These are phyloP conservation scores for Heterotrichella gracilis DNA, from an alignment of 352 stramenopile genomes.

Conservation along the genomic window DNA sequence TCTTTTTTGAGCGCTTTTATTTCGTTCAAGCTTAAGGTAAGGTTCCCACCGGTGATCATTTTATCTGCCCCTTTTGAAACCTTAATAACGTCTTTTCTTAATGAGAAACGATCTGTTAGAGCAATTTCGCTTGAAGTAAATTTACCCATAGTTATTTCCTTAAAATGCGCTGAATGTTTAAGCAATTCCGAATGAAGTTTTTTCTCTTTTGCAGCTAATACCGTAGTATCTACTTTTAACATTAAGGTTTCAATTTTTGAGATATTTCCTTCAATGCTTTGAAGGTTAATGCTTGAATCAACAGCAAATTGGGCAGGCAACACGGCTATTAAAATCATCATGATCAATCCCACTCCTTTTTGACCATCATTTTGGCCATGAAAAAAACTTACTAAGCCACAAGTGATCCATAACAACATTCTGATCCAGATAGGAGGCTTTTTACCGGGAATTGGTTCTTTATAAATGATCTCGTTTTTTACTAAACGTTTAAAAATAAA, in stretches of 20 bases:
- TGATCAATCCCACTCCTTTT: neutral
- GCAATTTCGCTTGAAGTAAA: neutral
- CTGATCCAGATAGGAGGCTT: neutral
- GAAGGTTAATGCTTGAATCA: neutral
- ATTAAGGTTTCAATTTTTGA: neutral
- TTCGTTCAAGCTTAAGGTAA: neutral
- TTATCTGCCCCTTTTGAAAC: neutral
- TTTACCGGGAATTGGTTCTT: neutral
- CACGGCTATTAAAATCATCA: neutral
- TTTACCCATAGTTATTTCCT: neutral
- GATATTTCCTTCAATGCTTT: neutral
- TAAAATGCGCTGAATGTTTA: neutral
- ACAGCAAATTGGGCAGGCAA: neutral
- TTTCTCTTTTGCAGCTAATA: neutral
- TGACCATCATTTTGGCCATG: neutral
- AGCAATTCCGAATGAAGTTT: neutral
- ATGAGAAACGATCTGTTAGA: neutral
- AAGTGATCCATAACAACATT: neutral
- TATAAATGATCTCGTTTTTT: conserved; percentile 1
- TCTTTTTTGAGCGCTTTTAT: neutral
- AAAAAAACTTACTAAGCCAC: neutral
- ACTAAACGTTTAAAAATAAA: neutral
- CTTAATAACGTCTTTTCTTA: conserved; percentile 8
- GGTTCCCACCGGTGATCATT: neutral
- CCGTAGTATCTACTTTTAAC: neutral